phyloP scores from a whole-genome alignment of 192 early-diverging fungal genomes.

The Geosiphon pyriformis region DNA sequence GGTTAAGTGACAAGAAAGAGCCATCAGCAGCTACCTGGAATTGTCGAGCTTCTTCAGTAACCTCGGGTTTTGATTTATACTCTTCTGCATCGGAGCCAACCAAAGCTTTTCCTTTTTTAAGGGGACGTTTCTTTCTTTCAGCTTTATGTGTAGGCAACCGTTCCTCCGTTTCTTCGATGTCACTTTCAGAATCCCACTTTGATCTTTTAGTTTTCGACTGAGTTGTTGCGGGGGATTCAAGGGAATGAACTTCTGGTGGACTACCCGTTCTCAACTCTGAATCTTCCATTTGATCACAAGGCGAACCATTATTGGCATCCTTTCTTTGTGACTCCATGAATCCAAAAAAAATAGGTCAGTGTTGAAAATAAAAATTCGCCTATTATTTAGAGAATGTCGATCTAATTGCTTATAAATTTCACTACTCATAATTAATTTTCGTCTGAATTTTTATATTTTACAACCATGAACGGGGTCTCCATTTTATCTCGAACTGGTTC shows the following conservation, averaged over 20 bases:
- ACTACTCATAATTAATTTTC: too few species aligned
- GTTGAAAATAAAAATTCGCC: too few species aligned
- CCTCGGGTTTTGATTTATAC: background rate
- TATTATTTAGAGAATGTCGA: too few species aligned
- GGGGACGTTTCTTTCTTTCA: background rate
- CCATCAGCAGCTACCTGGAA: background rate
- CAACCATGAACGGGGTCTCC: too few species aligned
- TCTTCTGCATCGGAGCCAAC: background rate
- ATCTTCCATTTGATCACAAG: too few species aligned
- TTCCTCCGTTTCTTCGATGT: constrained; percentile 6
- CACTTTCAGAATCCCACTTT: constrained; percentile 22
- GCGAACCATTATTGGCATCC: too few species aligned
- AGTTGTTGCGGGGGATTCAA: background rate
- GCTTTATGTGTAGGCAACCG: background rate
- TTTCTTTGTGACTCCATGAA: too few species aligned
- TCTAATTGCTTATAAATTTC: too few species aligned
- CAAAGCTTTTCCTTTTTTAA: constrained; percentile 1
- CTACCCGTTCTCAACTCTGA: too few species aligned
- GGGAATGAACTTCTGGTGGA: background rate
- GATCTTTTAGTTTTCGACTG: constrained; percentile 17
- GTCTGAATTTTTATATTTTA: too few species aligned
- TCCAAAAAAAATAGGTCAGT: too few species aligned
- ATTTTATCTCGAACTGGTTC: too few species aligned
- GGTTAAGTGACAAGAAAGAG: background rate
- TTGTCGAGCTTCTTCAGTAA: background rate